Base-by-base conservation (phyloP, 306 rosid species). In the Vigna mungo region DNA sequence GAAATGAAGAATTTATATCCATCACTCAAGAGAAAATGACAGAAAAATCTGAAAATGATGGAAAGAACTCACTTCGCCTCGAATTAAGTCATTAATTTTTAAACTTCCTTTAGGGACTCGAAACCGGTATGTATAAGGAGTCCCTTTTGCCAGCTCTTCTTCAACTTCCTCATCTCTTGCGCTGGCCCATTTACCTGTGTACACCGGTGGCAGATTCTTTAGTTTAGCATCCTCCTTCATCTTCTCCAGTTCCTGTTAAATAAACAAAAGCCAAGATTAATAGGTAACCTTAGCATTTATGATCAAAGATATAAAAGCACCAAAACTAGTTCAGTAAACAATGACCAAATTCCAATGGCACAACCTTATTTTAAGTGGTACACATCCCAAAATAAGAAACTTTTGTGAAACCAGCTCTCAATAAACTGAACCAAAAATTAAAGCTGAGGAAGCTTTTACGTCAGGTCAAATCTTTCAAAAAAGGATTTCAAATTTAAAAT, bases 201-300 rank as follows among this genome's bases (percentile, higher is more conserved):
- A 92, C 54, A 89, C 94, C 23, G 98, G 98, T 79, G 99, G 98
- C 64, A 96, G 82, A 44, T 96, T 81, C 82, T 88, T 82, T 73
- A 86, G 78, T 70, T 89, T 91, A 43, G 97, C 96, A 70, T 85
- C 82, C 84, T 92, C 96, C 93, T 92, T 96, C 99, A 91, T 96
- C 83, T 86, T 88, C 80, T 92, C 98, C 17, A 95, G 84, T 74
- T 95, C 99, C 99, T 95, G 74, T 54, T 18, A 59, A 71, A 77
- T 51, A 44, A 82, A 80, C 36, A 32, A 37, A 69, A 23, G 62
- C 23, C 47, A 37, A 66, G 6, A 20, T 41, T 41, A 20, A 62
- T 51, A 77, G 77, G 36, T 2, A 71, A 34, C 17, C 27, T 66
- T 12, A 37, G 61, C 63, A 44, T 65, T 16, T 44, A 32, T 17